phyloP scores from a whole-genome alignment of 2,329 filamentous ascomycete genomes.

The Penicillium aurantiogriseum region DNA sequence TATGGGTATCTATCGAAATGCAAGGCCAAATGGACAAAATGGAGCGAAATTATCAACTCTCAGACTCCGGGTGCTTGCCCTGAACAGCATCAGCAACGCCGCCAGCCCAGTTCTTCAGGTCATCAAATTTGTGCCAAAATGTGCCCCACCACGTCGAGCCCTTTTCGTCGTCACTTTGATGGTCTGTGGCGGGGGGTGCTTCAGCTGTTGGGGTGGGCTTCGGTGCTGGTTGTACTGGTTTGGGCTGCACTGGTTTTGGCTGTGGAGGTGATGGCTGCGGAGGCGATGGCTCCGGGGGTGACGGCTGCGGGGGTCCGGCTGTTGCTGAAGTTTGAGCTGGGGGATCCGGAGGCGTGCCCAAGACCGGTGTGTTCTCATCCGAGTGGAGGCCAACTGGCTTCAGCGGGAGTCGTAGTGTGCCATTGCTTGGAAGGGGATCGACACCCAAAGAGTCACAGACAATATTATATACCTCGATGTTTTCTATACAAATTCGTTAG shows the following conservation, averaged over 20 bases:
- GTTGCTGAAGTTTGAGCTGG: constrained; percentile 21
- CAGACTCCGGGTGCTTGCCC: constrained; percentile 23
- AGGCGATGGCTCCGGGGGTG: constrained; percentile 1
- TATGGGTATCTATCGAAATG: constrained; percentile 20
- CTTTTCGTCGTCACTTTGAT: constrained; percentile 23
- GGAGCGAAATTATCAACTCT: neutral
- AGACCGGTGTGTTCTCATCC: constrained; percentile 34
- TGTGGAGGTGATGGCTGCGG: neutral
- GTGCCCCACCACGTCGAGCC: constrained; percentile 33
- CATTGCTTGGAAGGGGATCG: constrained; percentile 75
- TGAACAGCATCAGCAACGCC: constrained; percentile 33
- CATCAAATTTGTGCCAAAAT: constrained; percentile 36
- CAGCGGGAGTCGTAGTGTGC: constrained; percentile 63
- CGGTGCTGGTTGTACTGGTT: neutral
- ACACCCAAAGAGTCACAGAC: constrained; percentile 83
- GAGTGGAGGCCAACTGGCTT: constrained; percentile 47
- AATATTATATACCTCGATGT: constrained; percentile 92
- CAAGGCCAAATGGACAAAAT: neutral
- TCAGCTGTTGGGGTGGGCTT: neutral
- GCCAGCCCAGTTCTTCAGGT: constrained; percentile 37
- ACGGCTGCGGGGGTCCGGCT: neutral
- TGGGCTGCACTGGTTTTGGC: neutral
- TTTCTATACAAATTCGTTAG: constrained; percentile 58
- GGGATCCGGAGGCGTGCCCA: constrained; percentile 37
- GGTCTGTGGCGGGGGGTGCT: constrained; percentile 10